A percentile compares a stretch with the other conserved stretches of the same genome.
These are phyloP conservation scores for Solanum ossicruentum DNA, from an alignment of 257 asterid species.

Conservation along the genomic window DNA sequence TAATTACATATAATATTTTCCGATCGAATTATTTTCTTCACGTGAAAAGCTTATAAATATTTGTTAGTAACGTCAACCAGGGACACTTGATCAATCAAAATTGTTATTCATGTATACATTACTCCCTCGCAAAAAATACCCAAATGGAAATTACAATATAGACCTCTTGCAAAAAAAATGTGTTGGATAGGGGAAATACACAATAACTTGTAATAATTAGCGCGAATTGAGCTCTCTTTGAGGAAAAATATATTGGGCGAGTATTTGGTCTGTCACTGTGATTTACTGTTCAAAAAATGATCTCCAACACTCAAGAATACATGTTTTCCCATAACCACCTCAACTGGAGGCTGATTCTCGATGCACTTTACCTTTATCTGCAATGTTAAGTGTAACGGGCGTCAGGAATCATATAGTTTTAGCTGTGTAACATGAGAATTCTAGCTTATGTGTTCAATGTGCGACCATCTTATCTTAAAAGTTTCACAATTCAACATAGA, in stretches of 20 bases:
- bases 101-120: background rate
- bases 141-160: background rate
- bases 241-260: background rate
- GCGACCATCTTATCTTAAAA: background rate
- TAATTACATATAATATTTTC: background rate
- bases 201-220: background rate
- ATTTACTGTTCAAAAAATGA: conserved; percentile 18
- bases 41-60: background rate
- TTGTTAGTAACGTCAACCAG: background rate
- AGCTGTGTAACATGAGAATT: background rate
- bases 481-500: background rate
- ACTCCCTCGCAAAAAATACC: background rate
- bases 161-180: background rate
- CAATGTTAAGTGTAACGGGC: background rate
- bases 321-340: conserved; percentile 39
- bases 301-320: conserved; percentile 63
- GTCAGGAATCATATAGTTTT: background rate
- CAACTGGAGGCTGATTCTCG: conserved; percentile 50
- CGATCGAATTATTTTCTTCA: background rate
- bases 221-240: background rate
- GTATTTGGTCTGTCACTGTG: background rate
- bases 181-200: background rate
- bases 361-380: conserved; percentile 40
- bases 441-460: background rate
- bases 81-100: background rate